Percentiles rank a stretch among this genome's conserved stretches.
phyloP scores from a whole-genome alignment of 495 filamentous ascomycete species.

The Talaromyces wortmannii region DNA sequence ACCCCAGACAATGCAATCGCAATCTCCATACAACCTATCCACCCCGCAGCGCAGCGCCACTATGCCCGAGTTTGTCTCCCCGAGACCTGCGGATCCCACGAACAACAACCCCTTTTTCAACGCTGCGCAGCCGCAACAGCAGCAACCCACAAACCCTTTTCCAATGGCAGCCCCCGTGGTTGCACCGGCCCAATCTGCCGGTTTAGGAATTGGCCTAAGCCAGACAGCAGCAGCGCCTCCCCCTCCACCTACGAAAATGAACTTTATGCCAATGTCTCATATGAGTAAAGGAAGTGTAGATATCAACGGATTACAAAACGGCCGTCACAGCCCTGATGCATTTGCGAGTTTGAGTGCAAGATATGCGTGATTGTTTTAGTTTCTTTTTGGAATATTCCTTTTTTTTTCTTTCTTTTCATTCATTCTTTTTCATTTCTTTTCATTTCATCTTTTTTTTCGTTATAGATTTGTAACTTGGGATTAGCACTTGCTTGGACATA shows the following conservation, averaged over 20 bases:
- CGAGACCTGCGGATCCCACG: constrained; percentile 7
- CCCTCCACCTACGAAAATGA: constrained; percentile 4
- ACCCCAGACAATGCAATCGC: constrained; percentile 16
- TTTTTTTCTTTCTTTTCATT: background rate
- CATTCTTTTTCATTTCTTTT: background rate
- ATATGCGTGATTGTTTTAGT: constrained; percentile 19
- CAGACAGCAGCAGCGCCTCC: constrained; percentile 9
- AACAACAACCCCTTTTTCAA: constrained; percentile 33
- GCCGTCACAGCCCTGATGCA: constrained; percentile 90
- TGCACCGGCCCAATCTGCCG: constrained; percentile 4
- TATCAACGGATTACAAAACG: constrained; percentile 65
- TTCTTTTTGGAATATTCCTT: background rate
- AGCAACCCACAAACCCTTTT: constrained; percentile 7
- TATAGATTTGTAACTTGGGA: constrained; percentile 4
- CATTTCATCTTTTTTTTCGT: background rate
- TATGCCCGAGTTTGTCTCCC: constrained; percentile 14
- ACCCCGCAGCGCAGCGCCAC: constrained; percentile 26
- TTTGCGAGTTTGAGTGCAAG: constrained; percentile 87
- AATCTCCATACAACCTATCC: constrained; percentile 13
- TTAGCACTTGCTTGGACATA: constrained; percentile 10
- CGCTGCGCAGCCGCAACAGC: constrained; percentile 6
- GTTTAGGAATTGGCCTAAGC: constrained; percentile 9
- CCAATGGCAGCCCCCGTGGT: background rate
- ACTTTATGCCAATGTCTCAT: constrained; percentile 39
- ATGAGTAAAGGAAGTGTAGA: constrained; percentile 88